Percentiles rank a stretch among this genome's conserved stretches.
phyloP scores from a whole-genome alignment of 2,329 filamentous ascomycete genomes.

The Aurifilum marmelostoma region DNA sequence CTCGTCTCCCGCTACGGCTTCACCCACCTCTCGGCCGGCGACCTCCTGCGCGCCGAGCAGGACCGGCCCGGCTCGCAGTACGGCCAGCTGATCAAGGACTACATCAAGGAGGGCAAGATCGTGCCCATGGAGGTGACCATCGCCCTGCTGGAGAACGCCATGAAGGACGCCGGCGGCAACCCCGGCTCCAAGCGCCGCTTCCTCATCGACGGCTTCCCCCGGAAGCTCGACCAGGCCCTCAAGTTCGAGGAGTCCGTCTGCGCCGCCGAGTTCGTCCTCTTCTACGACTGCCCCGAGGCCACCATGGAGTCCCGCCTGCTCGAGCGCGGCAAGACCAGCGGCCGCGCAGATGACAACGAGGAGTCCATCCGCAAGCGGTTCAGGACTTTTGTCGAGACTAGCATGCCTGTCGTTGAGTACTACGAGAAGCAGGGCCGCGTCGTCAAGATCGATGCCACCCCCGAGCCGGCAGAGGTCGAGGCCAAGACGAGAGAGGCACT shows the following conservation, averaged over 20 bases:
- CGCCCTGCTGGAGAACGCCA: slow-evolving; percentile 89
- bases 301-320: slow-evolving; percentile 84
- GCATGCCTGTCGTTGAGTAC: slow-evolving; percentile 93
- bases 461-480: slow-evolving; percentile 65
- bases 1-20: slow-evolving; percentile 89
- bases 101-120: slow-evolving; percentile 93
- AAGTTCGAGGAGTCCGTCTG: slow-evolving; percentile 93
- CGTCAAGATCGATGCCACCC: slow-evolving; percentile 76
- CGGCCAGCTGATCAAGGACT: slow-evolving; percentile 87
- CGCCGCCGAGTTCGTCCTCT: slow-evolving; percentile 81
- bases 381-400: slow-evolving; percentile 89
- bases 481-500: slow-evolving; percentile 56
- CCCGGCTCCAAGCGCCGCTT: slow-evolving; percentile 67
- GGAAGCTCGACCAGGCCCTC: slow-evolving; percentile 94
- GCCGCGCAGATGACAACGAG: slow-evolving; percentile 88
- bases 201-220: slow-evolving; percentile 81
- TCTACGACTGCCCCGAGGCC: slow-evolving; percentile 90
- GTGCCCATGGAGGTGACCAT: slow-evolving; percentile 99
- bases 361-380: slow-evolving; percentile 98
- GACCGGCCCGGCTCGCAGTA: slow-evolving; percentile 84
- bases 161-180: slow-evolving; percentile 65
- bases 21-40: slow-evolving; percentile 89
- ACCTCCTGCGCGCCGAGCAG: slow-evolving; percentile 92
- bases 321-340: slow-evolving; percentile 90
- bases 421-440: slow-evolving; percentile 79